Conservation (phyloP, 805 yeast genomes). For the Kodamaea sagamina region DNA sequence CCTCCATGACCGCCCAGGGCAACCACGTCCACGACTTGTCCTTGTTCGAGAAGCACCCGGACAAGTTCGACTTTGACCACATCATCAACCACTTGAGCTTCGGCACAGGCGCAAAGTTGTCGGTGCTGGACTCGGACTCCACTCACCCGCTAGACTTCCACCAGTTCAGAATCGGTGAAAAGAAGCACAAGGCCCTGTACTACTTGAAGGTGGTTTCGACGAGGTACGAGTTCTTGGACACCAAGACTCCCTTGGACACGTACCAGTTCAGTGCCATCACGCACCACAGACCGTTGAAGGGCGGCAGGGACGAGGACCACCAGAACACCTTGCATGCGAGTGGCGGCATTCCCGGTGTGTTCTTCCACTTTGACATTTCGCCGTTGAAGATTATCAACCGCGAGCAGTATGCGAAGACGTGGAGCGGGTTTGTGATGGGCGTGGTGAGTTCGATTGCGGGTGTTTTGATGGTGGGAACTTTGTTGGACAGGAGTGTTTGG, state of each 20-base stretch:
- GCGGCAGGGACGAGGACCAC: constrained; percentile 91
- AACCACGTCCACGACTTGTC: constrained; percentile 86
- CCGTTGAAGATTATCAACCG: constrained; percentile 88
- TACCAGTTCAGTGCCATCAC: constrained; percentile 88
- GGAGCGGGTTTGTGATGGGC: constrained; percentile 81
- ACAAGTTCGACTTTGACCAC: constrained; percentile 75
- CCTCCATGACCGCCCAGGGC: constrained; percentile 57
- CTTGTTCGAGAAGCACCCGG: constrained; percentile 55
- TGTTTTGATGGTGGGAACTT: constrained; percentile 87
- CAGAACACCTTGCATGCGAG: constrained; percentile 76
- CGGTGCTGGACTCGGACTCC: constrained; percentile 26
- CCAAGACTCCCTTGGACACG: constrained; percentile 56
- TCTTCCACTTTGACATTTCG: constrained; percentile 85
- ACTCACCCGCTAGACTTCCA: constrained; percentile 71
- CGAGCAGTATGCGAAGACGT: constrained; percentile 70
- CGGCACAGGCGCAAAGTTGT: constrained; percentile 55
- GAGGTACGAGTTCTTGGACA: constrained; percentile 69
- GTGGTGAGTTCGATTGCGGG: constrained; percentile 92
- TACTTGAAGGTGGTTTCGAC: constrained; percentile 90
- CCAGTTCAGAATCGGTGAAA: constrained; percentile 42
- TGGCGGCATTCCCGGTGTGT: constrained; percentile 92
- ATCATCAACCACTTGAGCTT: constrained; percentile 78
- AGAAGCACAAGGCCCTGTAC: constrained; percentile 69
- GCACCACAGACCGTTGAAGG: constrained; percentile 81
- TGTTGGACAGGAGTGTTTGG: constrained; percentile 83